These are phyloP conservation scores for Fusarium buxicola DNA, from an alignment of 2,329 filamentous ascomycete genomes.

Conservation along the genomic window DNA sequence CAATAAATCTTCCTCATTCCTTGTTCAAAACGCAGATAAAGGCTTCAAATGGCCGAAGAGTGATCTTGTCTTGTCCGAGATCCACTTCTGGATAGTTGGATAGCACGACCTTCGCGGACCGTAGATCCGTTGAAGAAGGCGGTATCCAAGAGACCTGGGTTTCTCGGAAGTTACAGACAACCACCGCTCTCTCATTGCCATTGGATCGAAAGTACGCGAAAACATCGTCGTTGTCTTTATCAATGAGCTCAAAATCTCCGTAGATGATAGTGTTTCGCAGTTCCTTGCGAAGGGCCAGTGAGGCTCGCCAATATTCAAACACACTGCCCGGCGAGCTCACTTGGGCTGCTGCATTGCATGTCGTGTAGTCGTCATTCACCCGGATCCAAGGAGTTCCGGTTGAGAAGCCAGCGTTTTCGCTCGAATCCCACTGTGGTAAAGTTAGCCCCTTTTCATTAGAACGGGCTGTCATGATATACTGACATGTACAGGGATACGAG, in stretches of 20 bases:
- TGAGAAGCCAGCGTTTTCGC: constrained; percentile 29
- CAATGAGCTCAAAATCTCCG: constrained; percentile 31
- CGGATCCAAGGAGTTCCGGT: constrained; percentile 31
- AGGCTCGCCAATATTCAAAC: constrained; percentile 31
- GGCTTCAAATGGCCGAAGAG: constrained; percentile 25
- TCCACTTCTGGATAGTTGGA: constrained; percentile 17
- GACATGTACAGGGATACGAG: constrained; percentile 31
- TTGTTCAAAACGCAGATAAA: constrained; percentile 2
- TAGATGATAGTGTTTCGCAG: constrained; percentile 22
- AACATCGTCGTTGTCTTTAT: constrained; percentile 13
- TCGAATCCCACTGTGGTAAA: constrained; percentile 20
- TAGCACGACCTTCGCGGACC: constrained; percentile 11
- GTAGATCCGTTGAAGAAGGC: background rate
- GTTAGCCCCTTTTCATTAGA: background rate
- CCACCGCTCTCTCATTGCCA: background rate
- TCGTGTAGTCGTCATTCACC: constrained; percentile 33
- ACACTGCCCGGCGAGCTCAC: constrained; percentile 7
- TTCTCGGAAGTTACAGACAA: constrained; percentile 31
- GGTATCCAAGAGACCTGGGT: constrained; percentile 3
- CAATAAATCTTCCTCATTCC: background rate
- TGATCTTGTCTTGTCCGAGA: background rate
- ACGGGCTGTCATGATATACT: background rate
- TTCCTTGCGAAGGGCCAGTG: constrained; percentile 18
- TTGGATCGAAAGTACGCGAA: constrained; percentile 30
- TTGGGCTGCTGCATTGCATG: constrained; percentile 30